Evolutionary conservation across 192 early-diverging fungal species (phyloP).

Genomic region (Gonapodya prolifera): DNA sequence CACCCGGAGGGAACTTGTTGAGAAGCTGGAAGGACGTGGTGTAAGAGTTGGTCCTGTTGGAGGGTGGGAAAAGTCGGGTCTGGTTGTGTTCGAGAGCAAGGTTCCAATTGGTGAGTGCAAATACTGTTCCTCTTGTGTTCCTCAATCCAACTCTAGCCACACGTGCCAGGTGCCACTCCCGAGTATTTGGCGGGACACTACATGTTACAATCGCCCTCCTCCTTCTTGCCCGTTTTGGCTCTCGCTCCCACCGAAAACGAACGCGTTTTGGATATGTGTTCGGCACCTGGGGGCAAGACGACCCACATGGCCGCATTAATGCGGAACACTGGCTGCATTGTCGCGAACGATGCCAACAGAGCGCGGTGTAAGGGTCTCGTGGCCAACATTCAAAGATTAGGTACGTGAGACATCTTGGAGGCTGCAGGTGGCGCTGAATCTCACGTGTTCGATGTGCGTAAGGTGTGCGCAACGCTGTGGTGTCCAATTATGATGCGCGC

Average conservation of each 20-base stretch:
- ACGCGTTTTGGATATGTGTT: constrained; percentile 90
- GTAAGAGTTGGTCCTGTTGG: constrained; percentile 97
- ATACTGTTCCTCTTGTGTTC: background rate
- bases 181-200: constrained; percentile 99
- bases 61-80: constrained; percentile 96
- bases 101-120: constrained; percentile 62
- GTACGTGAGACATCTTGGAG: constrained; percentile 11
- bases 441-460: background rate
- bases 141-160: background rate
- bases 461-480: constrained; percentile 63
- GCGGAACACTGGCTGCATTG: constrained; percentile 95
- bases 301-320: constrained; percentile 89
- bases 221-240: constrained; percentile 94
- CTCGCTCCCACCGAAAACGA: constrained; percentile 92
- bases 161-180: constrained; percentile 70
- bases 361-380: constrained; percentile 83
- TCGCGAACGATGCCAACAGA: constrained; percentile 94
- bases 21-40: constrained; percentile 87
- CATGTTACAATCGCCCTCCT: constrained; percentile 96
- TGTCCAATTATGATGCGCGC: constrained; percentile 95
- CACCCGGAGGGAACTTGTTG: constrained; percentile 84
- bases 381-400: constrained; percentile 83
- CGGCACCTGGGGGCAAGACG: constrained; percentile 96
- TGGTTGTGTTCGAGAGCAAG: constrained; percentile 89
- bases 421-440: background rate